Percentiles rank a stretch among this genome's conserved stretches.
These are phyloP conservation scores for Corinectria fuckeliana DNA, from an alignment of 2,329 filamentous ascomycete species.

Conservation along the genomic window DNA sequence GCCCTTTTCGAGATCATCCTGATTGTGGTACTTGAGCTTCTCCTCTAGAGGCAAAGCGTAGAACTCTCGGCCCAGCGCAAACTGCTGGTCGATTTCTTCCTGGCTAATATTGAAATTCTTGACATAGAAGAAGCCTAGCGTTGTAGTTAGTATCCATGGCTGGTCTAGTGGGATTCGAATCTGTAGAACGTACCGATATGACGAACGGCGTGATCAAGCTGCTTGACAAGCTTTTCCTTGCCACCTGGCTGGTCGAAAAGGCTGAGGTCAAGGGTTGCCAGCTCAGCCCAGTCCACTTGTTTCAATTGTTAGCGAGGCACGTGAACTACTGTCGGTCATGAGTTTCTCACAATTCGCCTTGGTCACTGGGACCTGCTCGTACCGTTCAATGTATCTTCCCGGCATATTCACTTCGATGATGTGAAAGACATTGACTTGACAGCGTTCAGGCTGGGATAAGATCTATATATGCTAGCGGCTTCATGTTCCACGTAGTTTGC, in stretches of 20 bases:
- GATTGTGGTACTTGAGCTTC: constrained; percentile 59
- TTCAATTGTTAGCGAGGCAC: background rate
- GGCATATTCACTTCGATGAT: background rate
- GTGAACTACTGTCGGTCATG: background rate
- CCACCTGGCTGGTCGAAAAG: background rate
- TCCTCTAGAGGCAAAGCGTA: constrained; percentile 59
- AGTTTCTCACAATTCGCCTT: background rate
- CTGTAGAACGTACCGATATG: background rate
- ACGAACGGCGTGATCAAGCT: background rate
- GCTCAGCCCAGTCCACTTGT: background rate
- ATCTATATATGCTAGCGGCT: background rate
- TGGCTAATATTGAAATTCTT: constrained; percentile 66
- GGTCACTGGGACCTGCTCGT: background rate
- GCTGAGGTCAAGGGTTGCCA: background rate
- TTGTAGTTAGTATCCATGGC: background rate
- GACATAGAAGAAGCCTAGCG: constrained; percentile 62
- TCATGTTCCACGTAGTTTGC: background rate
- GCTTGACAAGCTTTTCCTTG: background rate
- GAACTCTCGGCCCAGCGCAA: constrained; percentile 63
- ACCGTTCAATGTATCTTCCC: background rate
- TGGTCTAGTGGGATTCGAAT: background rate
- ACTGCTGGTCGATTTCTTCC: constrained; percentile 63
- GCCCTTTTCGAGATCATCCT: constrained; percentile 52
- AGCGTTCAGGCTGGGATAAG: background rate
- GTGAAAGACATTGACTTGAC: background rate